Evolutionary conservation across 2,329 filamentous ascomycete species (phyloP), one percentile per base, ranked within the genome.

Genomic region (Aspergillus hortae): DNA sequence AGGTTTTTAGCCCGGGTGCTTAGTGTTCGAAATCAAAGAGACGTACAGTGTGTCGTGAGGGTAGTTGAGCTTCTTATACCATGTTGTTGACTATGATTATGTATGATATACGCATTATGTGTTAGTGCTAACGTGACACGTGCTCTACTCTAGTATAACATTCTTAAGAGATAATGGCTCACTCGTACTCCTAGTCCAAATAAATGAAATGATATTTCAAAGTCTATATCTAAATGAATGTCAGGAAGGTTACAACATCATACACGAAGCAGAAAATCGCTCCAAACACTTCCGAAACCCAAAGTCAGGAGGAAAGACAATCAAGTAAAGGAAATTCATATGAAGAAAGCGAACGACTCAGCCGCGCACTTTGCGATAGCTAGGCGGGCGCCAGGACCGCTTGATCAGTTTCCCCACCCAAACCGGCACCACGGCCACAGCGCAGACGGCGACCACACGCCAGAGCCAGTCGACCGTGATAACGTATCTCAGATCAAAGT

Each of bases 341-440:
- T 41, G 35, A 17, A 44, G 32, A 32, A 50, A 44, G 27, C n/a
- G 47, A 41, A 52, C 32, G 45, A 46, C 43, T 55, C 15, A 74
- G 5, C 73, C 74, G 45, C 73, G 67, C 11, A 99, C 92, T 77
- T 99, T 99, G 65, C 94, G 82, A 75, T 96, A 97, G 66, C 89
- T 95, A 17, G 92, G 92, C 56, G 94, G 94, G 74, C 88, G 92
- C 79, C 95, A 86, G 55, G 85, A 90, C 66, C 90, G 81, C 63
- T 88, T 81, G 59, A 96, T 88, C 55, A 95, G 71, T 77, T 97
- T 97, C 17, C 83, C 90, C 47, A 84, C 87, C 74, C 92, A 96
- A 2, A 92, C 89, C 15, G 94, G 94, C 44, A 95, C 81, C 51
- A 97, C 73, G 40, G 89, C 89, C 42, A 96, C 85, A 6, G 88